phyloP scores from a whole-genome alignment of 352 stramenopile genomes.

The Phytophthora capsici region DNA sequence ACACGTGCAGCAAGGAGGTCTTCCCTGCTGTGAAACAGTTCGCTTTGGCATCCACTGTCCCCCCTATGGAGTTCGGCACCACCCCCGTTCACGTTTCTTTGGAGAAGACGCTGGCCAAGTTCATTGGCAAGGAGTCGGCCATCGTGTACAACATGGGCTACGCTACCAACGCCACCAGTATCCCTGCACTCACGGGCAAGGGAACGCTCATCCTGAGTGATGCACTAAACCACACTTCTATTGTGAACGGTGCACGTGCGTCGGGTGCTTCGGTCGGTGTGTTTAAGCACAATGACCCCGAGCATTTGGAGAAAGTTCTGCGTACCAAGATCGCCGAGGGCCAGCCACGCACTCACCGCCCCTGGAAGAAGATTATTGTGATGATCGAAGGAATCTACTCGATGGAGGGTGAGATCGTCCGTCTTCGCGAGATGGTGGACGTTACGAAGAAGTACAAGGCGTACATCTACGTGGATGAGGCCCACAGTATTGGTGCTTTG shows the following conservation, averaged over 20 bases:
- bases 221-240: slow-evolving; percentile 98
- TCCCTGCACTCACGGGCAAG: slow-evolving; percentile 94
- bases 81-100: slow-evolving; percentile 93
- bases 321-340: slow-evolving; percentile 74
- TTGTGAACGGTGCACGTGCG: slow-evolving; percentile 96
- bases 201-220: slow-evolving; percentile 97
- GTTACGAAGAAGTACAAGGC: slow-evolving; percentile 97
- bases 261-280: slow-evolving; percentile 93
- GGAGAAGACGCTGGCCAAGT: slow-evolving; percentile 93
- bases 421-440: slow-evolving; percentile 92
- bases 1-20: slow-evolving; percentile 94
- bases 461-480: slow-evolving; percentile 98
- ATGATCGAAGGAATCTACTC: slow-evolving; percentile 98
- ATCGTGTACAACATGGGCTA: slow-evolving; percentile 99
- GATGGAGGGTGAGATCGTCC: slow-evolving; percentile 98
- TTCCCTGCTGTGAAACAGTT: slow-evolving; percentile 89
- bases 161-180: slow-evolving; percentile 97
- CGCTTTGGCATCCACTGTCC: slow-evolving; percentile 75
- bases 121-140: slow-evolving; percentile 96
- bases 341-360: slow-evolving; percentile 93
- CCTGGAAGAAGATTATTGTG: slow-evolving; percentile 98
- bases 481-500: slow-evolving; percentile 96
- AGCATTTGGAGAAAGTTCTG: slow-evolving; percentile 93
- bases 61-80: slow-evolving; percentile 87
- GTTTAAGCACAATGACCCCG: slow-evolving; percentile 97